Conservation (phyloP, 257 asterid genomes). For the Fraxinus cuspidata region DNA sequence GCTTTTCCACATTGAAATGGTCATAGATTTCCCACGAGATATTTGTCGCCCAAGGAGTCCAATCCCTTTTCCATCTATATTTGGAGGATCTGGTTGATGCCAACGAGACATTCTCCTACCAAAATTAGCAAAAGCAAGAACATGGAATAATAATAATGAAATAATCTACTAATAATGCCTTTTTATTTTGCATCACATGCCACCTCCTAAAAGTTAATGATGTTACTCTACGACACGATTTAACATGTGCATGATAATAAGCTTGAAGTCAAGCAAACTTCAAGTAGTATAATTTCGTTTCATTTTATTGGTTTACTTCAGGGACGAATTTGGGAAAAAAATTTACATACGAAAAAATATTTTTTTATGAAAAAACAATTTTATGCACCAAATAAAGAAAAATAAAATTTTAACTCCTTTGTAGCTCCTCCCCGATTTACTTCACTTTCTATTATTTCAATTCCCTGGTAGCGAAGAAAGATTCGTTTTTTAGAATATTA, state of each 20-base stretch:
- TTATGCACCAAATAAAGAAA: too few species aligned
- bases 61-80: background rate
- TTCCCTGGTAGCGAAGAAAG: too few species aligned
- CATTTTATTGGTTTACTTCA: too few species aligned
- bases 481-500: too few species aligned
- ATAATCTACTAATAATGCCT: background rate
- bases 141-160: background rate
- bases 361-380: too few species aligned
- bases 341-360: too few species aligned
- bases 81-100: background rate
- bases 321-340: too few species aligned
- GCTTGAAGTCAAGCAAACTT: background rate
- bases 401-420: too few species aligned
- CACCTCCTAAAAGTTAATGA: background rate
- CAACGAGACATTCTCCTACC: background rate
- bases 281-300: background rate
- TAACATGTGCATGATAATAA: background rate
- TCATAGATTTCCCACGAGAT: background rate
- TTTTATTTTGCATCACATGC: background rate
- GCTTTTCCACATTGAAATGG: background rate
- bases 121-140: background rate
- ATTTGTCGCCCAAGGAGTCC: background rate
- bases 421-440: too few species aligned
- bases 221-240: background rate
- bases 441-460: too few species aligned